Conservation (phyloP, 306 rosid species). For the Vigna hirtella region DNA sequence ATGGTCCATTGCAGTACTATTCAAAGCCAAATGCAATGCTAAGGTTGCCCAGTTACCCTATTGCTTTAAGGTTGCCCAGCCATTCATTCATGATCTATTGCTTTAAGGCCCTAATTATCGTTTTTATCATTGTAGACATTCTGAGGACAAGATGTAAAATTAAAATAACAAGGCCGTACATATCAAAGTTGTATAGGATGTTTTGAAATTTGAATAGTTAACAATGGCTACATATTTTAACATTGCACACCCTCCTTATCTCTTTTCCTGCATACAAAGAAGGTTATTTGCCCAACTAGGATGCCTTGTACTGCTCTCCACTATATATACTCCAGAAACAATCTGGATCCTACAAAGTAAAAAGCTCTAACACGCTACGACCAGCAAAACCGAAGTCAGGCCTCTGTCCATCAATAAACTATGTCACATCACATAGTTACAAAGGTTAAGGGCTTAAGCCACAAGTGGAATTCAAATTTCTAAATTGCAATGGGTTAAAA, state of each 20-base stretch:
- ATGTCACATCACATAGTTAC: neutral
- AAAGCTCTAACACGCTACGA: conserved; percentile 14
- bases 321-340: conserved; percentile 13
- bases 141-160: neutral
- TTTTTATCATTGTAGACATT: conserved; percentile 14
- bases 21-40: neutral
- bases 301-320: neutral
- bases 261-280: neutral
- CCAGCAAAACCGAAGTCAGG: neutral
- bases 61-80: neutral
- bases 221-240: neutral
- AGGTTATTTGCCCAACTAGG: conserved; percentile 15
- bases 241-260: conserved; percentile 7
- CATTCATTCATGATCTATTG: conserved; percentile 10
- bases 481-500: neutral
- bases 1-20: neutral
- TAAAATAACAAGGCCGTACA: conserved; percentile 23
- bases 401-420: neutral
- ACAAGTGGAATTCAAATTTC: conserved; percentile 7
- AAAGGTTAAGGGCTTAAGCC: conserved; percentile 9
- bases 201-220: neutral
- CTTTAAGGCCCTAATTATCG: neutral
- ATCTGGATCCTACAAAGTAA: conserved; percentile 16
- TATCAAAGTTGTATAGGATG: neutral
- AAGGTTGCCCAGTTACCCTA: too few species aligned